A percentile compares a stretch with the other conserved stretches of the same genome.
Conservation (phyloP, 2,329 filamentous ascomycete species). For the Trichothecium sympodiale region DNA sequence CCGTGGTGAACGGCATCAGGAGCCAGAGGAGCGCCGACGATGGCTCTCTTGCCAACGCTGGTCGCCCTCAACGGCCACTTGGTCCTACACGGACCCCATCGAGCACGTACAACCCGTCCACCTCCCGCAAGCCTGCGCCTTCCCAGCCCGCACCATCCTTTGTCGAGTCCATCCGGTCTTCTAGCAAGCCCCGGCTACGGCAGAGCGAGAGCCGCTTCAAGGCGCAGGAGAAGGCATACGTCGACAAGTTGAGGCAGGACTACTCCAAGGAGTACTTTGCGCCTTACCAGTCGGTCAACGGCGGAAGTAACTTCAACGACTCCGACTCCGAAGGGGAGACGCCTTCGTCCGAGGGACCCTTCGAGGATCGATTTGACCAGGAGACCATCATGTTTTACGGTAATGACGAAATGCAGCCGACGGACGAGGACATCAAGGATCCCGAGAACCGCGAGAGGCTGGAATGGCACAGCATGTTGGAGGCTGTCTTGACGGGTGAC, state of each 20-base stretch:
- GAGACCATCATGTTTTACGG: slow-evolving; percentile 89
- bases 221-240: slow-evolving; percentile 84
- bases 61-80: slow-evolving; percentile 53
- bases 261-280: slow-evolving; percentile 56
- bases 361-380: slow-evolving; percentile 76
- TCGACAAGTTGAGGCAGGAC: slow-evolving; percentile 81
- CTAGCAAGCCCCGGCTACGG: slow-evolving; percentile 39
- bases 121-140: slow-evolving; percentile 34
- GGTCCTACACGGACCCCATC: slow-evolving; percentile 64
- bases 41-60: slow-evolving; percentile 16
- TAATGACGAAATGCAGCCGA: slow-evolving; percentile 80
- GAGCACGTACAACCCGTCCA: slow-evolving; percentile 66
- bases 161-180: slow-evolving; percentile 34
- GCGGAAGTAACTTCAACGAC: slow-evolving; percentile 38
- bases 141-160: slow-evolving; percentile 32
- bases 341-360: slow-evolving; percentile 71
- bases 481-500: slow-evolving; percentile 89
- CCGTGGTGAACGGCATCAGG: slow-evolving; percentile 26
- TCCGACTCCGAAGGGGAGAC: slow-evolving; percentile 88
- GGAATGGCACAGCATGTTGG: slow-evolving; percentile 97
- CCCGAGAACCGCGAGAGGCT: slow-evolving; percentile 79
- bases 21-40: slow-evolving; percentile 25
- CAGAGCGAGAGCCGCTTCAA: slow-evolving; percentile 33
- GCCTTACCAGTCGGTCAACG: slow-evolving; percentile 47
- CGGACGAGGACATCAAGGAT: slow-evolving; percentile 79